phyloP scores from a whole-genome alignment of 1,139 yeast species.

The Candida pseudoviswanathii region DNA sequence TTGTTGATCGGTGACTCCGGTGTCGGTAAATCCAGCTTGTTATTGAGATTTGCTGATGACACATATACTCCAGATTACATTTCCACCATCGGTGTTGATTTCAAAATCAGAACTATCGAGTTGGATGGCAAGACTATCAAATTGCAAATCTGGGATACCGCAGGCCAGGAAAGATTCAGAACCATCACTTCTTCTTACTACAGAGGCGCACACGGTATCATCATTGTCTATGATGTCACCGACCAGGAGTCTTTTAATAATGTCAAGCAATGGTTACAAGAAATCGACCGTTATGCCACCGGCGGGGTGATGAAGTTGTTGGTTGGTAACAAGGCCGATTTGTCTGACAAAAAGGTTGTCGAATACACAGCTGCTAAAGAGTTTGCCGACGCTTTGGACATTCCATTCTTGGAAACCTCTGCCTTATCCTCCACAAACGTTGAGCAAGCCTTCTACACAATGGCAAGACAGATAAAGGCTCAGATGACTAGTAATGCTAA shows the following conservation, averaged over 20 bases:
- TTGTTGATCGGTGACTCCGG: slow-evolving; percentile 97
- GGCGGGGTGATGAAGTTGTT: slow-evolving; percentile 95
- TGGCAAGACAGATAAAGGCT: slow-evolving; percentile 98
- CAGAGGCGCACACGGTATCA: slow-evolving; percentile 98
- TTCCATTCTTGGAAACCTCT: slow-evolving; percentile 95
- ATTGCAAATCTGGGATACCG: slow-evolving; percentile 98
- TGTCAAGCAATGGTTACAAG: slow-evolving; percentile 98
- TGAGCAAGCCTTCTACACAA: slow-evolving; percentile 96
- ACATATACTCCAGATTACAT: slow-evolving; percentile 96
- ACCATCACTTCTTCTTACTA: slow-evolving; percentile 97
- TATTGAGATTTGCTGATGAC: slow-evolving; percentile 95
- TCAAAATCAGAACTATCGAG: slow-evolving; percentile 95
- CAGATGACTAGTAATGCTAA: slow-evolving; percentile 77
- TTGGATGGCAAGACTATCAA: slow-evolving; percentile 96
- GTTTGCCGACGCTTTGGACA: slow-evolving; percentile 94
- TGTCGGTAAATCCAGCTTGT: slow-evolving; percentile 94
- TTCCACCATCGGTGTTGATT: slow-evolving; percentile 97
- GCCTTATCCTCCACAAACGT: slow-evolving; percentile 96
- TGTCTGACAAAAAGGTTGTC: slow-evolving; percentile 91
- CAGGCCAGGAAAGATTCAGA: slow-evolving; percentile 97
- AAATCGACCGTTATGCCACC: slow-evolving; percentile 96
- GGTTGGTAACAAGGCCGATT: slow-evolving; percentile 96
- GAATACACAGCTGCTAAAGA: slow-evolving; percentile 97
- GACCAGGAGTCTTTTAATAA: slow-evolving; percentile 97
- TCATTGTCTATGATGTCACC: slow-evolving; percentile 96